Percentiles rank a stretch among this genome's conserved stretches.
Conservation (phyloP, 2,329 filamentous ascomycete species). For the Neocucurbitaria cava region DNA sequence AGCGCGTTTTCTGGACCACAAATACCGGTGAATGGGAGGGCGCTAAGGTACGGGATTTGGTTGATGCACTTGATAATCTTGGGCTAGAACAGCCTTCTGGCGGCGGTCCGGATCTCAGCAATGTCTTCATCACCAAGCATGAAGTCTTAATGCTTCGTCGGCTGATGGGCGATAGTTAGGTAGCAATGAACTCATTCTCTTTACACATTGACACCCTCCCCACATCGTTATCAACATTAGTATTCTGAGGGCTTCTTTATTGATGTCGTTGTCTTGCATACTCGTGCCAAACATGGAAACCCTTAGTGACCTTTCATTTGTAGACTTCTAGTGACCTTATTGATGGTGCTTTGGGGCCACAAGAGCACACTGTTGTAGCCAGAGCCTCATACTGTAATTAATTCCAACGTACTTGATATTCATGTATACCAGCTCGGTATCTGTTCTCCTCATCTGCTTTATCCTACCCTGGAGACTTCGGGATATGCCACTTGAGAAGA, state of each 20-base stretch:
- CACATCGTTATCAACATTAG: too few species aligned
- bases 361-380: too few species aligned
- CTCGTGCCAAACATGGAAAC: too few species aligned
- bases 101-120: slow-evolving; percentile 23
- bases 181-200: background rate
- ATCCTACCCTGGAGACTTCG: slow-evolving; percentile 36
- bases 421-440: slow-evolving; percentile 58
- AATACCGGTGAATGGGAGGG: slow-evolving; percentile 58
- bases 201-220: too few species aligned
- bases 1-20: slow-evolving; percentile 62
- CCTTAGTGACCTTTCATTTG: too few species aligned
- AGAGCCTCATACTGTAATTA: too few species aligned
- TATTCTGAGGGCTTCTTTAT: too few species aligned
- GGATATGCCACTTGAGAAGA: slow-evolving; percentile 34
- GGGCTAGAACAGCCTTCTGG: slow-evolving; percentile 21
- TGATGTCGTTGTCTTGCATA: too few species aligned
- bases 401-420: slow-evolving; percentile 8
- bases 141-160: slow-evolving; percentile 57
- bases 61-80: slow-evolving; percentile 53
- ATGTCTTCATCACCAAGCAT: slow-evolving; percentile 62
- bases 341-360: too few species aligned
- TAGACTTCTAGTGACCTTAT: too few species aligned
- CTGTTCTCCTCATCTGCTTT: slow-evolving; percentile 57
- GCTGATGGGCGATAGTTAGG: slow-evolving; percentile 33
- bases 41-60: slow-evolving; percentile 58